Evolutionary conservation across 75 land plant species (phyloP).

Genomic region (Chamaecyparis obtusa): DNA sequence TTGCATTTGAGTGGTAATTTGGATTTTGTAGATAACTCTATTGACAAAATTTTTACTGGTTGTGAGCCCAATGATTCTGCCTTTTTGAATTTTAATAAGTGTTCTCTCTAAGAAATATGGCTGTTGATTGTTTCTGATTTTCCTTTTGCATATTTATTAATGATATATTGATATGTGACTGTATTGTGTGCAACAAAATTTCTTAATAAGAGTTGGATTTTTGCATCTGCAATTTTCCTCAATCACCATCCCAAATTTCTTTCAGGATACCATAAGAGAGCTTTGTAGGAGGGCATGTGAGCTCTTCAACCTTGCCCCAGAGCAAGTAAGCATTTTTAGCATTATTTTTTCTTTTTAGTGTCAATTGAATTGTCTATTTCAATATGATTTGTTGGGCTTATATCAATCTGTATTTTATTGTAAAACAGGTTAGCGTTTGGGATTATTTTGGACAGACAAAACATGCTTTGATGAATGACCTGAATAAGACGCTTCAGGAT

Average conservation of each 20-base stretch:
- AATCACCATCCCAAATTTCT: background rate
- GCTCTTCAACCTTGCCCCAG: constrained; percentile 52
- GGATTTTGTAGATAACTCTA: background rate
- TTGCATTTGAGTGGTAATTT: background rate
- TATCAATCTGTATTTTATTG: background rate
- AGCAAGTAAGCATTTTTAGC: constrained; percentile 46
- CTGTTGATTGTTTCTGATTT: background rate
- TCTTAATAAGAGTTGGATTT: background rate
- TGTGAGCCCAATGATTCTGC: background rate
- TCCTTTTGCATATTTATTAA: background rate
- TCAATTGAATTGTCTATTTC: background rate
- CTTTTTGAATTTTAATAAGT: background rate
- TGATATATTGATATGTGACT: background rate
- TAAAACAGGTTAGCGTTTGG: constrained; percentile 66
- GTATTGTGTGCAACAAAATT: background rate
- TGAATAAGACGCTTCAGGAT: constrained; percentile 74
- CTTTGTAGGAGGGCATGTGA: constrained; percentile 78
- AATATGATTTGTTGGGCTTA: constrained; percentile 5
- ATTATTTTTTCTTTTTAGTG: background rate
- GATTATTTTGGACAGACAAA: constrained; percentile 70
- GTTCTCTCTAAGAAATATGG: background rate
- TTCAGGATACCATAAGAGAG: constrained; percentile 79
- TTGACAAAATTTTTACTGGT: background rate
- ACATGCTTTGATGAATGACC: constrained; percentile 71
- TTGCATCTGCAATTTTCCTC: background rate